Base-by-base conservation (phyloP, 306 rosid species). In the Citrullus amarus region DNA sequence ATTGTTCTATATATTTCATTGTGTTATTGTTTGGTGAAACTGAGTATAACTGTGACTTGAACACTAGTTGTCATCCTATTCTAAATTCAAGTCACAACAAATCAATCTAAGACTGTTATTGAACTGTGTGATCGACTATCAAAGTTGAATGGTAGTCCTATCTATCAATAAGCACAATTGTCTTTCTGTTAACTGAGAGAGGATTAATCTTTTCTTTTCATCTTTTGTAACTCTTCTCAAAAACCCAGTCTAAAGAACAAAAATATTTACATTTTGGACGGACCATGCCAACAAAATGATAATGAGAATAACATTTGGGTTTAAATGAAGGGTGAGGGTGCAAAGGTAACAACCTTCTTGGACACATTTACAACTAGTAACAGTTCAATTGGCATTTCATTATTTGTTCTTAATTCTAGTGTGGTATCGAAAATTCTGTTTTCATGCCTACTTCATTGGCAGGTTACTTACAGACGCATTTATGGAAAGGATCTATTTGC, bases 401-500 rank as follows among this genome's bases (percentile, higher is more conserved):
- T 41, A 71, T 71, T 25, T 71, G 13, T 20, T 71, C 76, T 48
- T 48, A 10, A 71, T 71, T 44, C 41, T 48, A 71, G 25, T 69
- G 9, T 43, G 17, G 17, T 68, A 3, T 71, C 16, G 46, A 6
- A 16, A 59, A 15, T 41, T 43, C 66, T 57, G 9, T 44, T 68
- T 78, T 73, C 39, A 36, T 36, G 57, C 36, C 25, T 55, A 75
- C 34, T 79, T 79, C 34, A 48, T 25, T 30, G 18, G 59, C 60
- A 61, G 59, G 58, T 39, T 55, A 81, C 38, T 77, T 69, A 77
- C 85, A 66, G 83, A 80, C 46, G 80, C 71, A 81, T 74, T 81
- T 82, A 82, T 88, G 86, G 83, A 81, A 6, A 44, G 79, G 69
- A 62, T 86, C 79, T 79, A 54, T 55, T 58, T 76, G 81, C 48